phyloP scores from a whole-genome alignment of 2,329 filamentous ascomycete species.

The Aureobasidium sp. region DNA sequence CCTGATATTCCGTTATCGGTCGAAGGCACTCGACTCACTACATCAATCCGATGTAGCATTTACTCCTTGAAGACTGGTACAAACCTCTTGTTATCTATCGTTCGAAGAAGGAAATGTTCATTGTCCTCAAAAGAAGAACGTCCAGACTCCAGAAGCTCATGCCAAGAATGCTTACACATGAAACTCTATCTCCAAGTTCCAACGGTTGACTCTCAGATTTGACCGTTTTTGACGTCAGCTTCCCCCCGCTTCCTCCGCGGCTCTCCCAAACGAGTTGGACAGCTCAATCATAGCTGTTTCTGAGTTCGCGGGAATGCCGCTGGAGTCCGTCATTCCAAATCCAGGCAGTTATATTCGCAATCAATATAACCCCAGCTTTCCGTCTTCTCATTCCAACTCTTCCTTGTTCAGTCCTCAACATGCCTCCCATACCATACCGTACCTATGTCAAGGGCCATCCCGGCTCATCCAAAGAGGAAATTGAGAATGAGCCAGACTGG shows the following conservation, averaged over 20 bases:
- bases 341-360: not conserved
- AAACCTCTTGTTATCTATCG: too few relatives aligned
- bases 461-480: conserved; percentile 32
- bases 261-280: not conserved
- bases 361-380: not conserved
- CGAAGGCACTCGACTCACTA: too few relatives aligned
- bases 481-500: conserved; percentile 38
- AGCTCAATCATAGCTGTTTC: not conserved
- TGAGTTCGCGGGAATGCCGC: not conserved
- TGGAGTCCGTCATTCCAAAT: not conserved
- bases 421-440: conserved; percentile 25
- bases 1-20: too few relatives aligned
- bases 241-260: conserved; percentile 1
- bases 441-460: conserved; percentile 26
- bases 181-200: not conserved
- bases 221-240: not conserved
- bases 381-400: not conserved
- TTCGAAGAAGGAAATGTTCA: too few relatives aligned
- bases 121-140: not conserved
- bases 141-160: not conserved
- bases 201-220: not conserved
- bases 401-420: conserved; percentile 4
- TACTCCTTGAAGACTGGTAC: too few relatives aligned
- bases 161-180: not conserved
- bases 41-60: too few relatives aligned